phyloP scores from a whole-genome alignment of 345 rosid genomes.

The Pugionium dolabratum region DNA sequence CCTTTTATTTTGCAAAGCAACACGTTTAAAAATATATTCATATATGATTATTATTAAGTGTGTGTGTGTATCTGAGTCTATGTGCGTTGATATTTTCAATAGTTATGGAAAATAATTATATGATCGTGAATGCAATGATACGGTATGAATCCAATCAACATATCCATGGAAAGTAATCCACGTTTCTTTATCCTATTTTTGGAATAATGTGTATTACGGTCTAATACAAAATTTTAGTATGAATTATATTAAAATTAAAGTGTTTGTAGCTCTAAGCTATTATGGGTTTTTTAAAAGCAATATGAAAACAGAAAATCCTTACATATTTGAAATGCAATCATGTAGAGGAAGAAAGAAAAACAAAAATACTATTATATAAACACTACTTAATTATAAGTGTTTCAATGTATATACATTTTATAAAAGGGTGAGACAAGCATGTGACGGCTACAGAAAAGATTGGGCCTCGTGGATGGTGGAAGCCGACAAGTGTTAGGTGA shows the following conservation, averaged over 20 bases:
- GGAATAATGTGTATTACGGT: too few species aligned
- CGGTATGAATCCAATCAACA: constrained; percentile 17
- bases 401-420: constrained; percentile 21
- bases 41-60: constrained; percentile 12
- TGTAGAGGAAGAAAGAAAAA: constrained; percentile 15
- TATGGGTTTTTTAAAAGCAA: too few species aligned
- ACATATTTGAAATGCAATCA: too few species aligned
- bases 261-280: too few species aligned
- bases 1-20: constrained; percentile 8
- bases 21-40: constrained; percentile 20
- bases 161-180: constrained; percentile 25
- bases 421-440: constrained; percentile 22
- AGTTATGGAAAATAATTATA: background rate
- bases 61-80: background rate
- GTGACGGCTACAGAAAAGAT: constrained; percentile 19
- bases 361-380: background rate
- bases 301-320: too few species aligned
- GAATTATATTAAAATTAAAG: too few species aligned
- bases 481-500: constrained; percentile 37
- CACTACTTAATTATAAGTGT: background rate
- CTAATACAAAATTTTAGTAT: too few species aligned
- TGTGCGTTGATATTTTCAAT: constrained; percentile 21
- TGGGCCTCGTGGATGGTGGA: constrained; percentile 35
- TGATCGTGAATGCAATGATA: constrained; percentile 17
- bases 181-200: background rate